Evolutionary conservation across 2,329 filamentous ascomycete species (phyloP).

Genomic region (Trichoderma sp.): DNA sequence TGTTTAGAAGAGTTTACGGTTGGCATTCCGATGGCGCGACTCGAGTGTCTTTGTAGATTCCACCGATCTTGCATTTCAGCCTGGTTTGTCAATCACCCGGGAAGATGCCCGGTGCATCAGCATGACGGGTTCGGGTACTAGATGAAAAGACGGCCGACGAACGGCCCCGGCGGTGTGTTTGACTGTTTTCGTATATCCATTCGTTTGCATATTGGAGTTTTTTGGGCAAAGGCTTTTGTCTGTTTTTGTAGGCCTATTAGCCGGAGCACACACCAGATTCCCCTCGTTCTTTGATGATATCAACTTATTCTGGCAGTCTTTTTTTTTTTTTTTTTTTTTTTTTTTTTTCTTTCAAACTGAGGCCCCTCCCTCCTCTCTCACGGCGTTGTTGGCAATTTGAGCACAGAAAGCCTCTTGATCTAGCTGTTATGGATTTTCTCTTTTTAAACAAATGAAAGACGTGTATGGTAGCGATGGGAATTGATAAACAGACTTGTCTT

Average conservation of each 20-base stretch:
- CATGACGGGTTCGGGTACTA: slow-evolving; percentile 58
- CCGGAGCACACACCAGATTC: slow-evolving; percentile 11
- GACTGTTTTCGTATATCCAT: slow-evolving; percentile 4
- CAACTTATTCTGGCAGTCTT: slow-evolving; percentile 2
- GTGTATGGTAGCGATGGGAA: slow-evolving; percentile 14
- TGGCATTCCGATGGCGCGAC: slow-evolving; percentile 62
- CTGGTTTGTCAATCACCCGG: slow-evolving; percentile 65
- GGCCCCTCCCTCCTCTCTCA: background rate
- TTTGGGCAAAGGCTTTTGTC: slow-evolving; percentile 3
- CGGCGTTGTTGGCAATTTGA: slow-evolving; percentile 17
- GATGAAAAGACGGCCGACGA: background rate
- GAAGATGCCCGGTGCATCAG: slow-evolving; percentile 66
- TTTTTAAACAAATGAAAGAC: background rate
- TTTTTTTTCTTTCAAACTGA: no score
- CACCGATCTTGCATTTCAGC: slow-evolving; percentile 61
- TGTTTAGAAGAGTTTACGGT: slow-evolving; percentile 67
- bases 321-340: no score
- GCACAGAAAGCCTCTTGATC: slow-evolving; percentile 2
- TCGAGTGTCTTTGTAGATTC: slow-evolving; percentile 68
- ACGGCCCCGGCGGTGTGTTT: background rate
- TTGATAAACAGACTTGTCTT: slow-evolving; percentile 8
- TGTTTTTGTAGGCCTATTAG: slow-evolving; percentile 6
- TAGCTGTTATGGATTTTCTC: slow-evolving; percentile 3
- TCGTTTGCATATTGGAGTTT: slow-evolving; percentile 25
- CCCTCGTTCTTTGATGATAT: slow-evolving; percentile 17